Conservation (phyloP, 306 rosid genomes). For the Fragaria nilgerrensis region DNA sequence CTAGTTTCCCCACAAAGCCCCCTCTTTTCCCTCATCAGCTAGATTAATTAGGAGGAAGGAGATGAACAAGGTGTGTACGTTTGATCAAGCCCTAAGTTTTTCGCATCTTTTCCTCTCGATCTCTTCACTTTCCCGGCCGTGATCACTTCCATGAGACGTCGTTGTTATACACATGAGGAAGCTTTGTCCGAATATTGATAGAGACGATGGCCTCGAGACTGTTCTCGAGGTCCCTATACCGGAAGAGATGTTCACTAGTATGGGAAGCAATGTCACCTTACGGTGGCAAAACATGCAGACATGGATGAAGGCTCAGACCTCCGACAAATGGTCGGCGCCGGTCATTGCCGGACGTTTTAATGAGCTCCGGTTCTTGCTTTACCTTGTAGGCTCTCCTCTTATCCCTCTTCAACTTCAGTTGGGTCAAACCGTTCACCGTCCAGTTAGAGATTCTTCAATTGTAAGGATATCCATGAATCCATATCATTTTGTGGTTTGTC, state of each 20-base stretch:
- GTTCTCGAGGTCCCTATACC: conserved; percentile 93
- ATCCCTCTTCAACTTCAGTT: conserved; percentile 93
- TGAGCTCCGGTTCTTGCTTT: conserved; percentile 79
- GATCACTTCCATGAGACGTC: conserved; percentile 12
- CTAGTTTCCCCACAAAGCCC: conserved; percentile 24
- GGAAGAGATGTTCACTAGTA: conserved; percentile 78
- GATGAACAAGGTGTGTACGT: conserved; percentile 7
- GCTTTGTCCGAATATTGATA: conserved; percentile 83
- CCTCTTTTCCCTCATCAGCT: conserved; percentile 31
- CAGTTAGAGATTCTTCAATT: conserved; percentile 76
- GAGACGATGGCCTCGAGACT: conserved; percentile 88
- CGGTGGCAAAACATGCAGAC: conserved; percentile 82
- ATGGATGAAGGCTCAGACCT: conserved; percentile 88
- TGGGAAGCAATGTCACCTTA: conserved; percentile 65
- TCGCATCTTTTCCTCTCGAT: not conserved
- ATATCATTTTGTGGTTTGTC: conserved; percentile 6
- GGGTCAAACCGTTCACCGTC: conserved; percentile 77
- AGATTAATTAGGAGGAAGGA: conserved; percentile 7
- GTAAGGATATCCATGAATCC: conserved; percentile 36
- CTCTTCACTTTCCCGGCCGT: not conserved
- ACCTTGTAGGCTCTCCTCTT: conserved; percentile 94
- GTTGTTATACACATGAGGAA: conserved; percentile 48
- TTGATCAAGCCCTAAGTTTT: conserved; percentile 27
- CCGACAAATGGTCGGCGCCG: conserved; percentile 67
- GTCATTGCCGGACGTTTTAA: conserved; percentile 60